These are phyloP conservation scores for Plasmodium gallinaceum DNA, from an alignment of 169 alveolate species.

Conservation along the genomic window DNA sequence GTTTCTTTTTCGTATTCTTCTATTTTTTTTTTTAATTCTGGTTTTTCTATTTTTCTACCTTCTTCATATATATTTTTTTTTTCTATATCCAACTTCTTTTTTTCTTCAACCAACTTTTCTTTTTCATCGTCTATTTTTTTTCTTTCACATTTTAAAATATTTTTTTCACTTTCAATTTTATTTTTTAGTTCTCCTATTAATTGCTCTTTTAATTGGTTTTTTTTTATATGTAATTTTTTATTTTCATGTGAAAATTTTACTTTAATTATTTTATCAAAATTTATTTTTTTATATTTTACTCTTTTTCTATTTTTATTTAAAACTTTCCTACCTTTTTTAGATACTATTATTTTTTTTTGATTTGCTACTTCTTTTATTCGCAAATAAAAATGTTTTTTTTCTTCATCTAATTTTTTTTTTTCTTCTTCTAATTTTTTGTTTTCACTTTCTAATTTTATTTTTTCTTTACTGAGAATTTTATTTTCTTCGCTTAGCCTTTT, in stretches of 20 bases:
- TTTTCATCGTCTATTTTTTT: background rate
- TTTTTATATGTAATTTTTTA: too few relatives aligned
- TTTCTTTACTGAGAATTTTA: background rate
- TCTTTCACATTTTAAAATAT: background rate
- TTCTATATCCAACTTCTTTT: background rate
- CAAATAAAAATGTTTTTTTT: too few relatives aligned
- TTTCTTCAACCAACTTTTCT: background rate
- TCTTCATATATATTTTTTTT: conserved; percentile 1
- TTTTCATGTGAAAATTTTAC: too few relatives aligned
- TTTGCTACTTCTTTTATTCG: too few relatives aligned
- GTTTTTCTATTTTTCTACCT: background rate
- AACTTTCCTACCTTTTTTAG: too few relatives aligned
- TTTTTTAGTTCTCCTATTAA: too few relatives aligned
- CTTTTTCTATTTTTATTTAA: too few relatives aligned
- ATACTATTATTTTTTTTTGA: too few relatives aligned
- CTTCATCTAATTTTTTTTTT: too few relatives aligned
- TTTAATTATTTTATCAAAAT: too few relatives aligned
- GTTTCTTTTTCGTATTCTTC: conserved; percentile 2
- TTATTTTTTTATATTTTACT: too few relatives aligned
- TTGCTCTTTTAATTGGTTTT: too few relatives aligned
- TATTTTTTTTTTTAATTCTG: conserved; percentile 1
- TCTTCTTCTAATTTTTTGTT: background rate
- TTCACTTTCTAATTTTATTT: background rate
- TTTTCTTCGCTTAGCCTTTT: background rate
- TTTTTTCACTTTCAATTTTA: background rate